Evolutionary conservation across 208 protist genomes (phyloP).

Genomic region (Leishmania martiniquensis): DNA sequence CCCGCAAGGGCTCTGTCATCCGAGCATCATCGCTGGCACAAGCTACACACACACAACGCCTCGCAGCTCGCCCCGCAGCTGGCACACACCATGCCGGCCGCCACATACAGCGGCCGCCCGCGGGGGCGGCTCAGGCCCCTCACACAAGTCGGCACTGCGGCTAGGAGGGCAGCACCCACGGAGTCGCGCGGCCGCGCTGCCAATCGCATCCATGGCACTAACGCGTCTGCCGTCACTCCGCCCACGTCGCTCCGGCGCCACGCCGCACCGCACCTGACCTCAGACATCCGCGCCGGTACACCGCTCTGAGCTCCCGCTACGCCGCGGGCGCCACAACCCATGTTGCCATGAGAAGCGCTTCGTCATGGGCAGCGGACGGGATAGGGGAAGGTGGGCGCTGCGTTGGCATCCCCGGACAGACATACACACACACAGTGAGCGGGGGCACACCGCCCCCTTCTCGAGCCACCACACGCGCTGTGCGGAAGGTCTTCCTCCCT

Average conservation of each 20-base stretch:
- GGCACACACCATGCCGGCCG: not conserved
- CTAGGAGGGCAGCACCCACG: no score
- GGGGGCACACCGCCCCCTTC: no score
- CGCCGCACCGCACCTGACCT: no score
- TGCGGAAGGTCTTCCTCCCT: no score
- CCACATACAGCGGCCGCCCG: not conserved
- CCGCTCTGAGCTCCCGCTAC: not conserved
- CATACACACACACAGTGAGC: not conserved
- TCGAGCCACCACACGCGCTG: no score
- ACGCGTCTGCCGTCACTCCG: no score
- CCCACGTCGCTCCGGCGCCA: not conserved
- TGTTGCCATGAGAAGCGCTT: no score
- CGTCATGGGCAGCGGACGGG: not conserved
- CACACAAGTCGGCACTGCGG: not conserved
- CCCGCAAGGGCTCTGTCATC: not conserved
- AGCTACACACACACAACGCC: not conserved
- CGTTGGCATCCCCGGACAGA: not conserved
- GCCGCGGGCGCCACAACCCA: no score
- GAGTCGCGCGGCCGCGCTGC: no score
- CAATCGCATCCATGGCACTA: not conserved
- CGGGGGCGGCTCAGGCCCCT: no score
- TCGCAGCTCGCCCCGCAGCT: not conserved
- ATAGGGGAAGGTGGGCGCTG: no score
- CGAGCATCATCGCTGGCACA: not conserved
- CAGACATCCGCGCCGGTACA: not conserved